Conservation (phyloP, 164 flowering plant genomes). For the Stephania japonica region DNA sequence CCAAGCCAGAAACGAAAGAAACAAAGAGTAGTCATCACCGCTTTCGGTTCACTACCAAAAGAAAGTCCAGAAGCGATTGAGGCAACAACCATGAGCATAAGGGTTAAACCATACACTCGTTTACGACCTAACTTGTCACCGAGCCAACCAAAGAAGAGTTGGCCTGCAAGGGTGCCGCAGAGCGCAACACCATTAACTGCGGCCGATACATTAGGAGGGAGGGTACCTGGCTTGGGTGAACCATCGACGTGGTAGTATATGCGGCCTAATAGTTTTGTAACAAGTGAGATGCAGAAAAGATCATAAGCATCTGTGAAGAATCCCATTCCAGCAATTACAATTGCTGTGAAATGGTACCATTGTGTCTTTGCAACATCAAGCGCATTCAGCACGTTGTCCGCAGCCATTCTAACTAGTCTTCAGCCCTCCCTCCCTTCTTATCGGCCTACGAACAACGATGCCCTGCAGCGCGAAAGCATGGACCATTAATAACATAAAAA, state of each 20-base stretch:
- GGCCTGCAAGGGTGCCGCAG: constrained; percentile 69
- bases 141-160: constrained; percentile 86
- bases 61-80: constrained; percentile 77
- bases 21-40: constrained; percentile 73
- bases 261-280: constrained; percentile 77
- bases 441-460: neutral
- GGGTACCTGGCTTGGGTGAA: constrained; percentile 47
- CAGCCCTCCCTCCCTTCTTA: neutral
- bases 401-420: constrained; percentile 13
- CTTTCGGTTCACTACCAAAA: constrained; percentile 38
- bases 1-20: constrained; percentile 95
- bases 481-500: neutral
- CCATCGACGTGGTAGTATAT: constrained; percentile 60
- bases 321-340: constrained; percentile 36
- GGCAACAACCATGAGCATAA: constrained; percentile 55
- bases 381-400: constrained; percentile 21
- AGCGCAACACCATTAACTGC: constrained; percentile 83
- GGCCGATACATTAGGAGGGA: constrained; percentile 72
- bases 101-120: constrained; percentile 71
- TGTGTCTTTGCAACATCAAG: constrained; percentile 27
- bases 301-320: constrained; percentile 36
- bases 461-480: neutral
- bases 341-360: constrained; percentile 29
- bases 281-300: constrained; percentile 31
- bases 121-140: constrained; percentile 87